These are phyloP conservation scores for Peziza echinospora DNA, from an alignment of 495 filamentous ascomycete species.

Conservation along the genomic window DNA sequence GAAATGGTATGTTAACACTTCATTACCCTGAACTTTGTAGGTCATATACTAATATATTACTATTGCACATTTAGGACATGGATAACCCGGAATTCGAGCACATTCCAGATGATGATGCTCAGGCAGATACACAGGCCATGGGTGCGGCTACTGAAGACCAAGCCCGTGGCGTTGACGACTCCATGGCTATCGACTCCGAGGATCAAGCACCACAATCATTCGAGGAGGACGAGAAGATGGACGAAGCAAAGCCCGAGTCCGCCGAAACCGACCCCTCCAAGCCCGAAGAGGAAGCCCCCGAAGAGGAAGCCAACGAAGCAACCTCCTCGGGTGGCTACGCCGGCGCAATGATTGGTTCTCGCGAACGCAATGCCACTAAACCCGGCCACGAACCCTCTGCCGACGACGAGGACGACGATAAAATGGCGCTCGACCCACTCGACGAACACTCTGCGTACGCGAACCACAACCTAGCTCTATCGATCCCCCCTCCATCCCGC, in stretches of 20 bases:
- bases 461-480: too few species aligned
- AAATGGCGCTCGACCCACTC: neutral
- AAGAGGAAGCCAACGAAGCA: conserved; percentile 27
- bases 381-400: conserved; percentile 39
- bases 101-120: conserved; percentile 55
- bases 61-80: conserved; percentile 23
- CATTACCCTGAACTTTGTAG: neutral
- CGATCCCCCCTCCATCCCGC: conserved; percentile 7
- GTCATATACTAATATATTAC: conserved; percentile 1
- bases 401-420: neutral
- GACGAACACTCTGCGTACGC: conserved; percentile 25
- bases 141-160: conserved; percentile 78
- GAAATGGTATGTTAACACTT: conserved; percentile 14
- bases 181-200: conserved; percentile 53
- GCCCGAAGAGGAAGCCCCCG: conserved; percentile 23
- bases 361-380: conserved; percentile 33
- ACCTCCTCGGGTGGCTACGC: conserved; percentile 15
- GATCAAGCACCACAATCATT: conserved; percentile 31
- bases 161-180: conserved; percentile 56
- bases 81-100: conserved; percentile 68
- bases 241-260: conserved; percentile 27
- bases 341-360: conserved; percentile 21
- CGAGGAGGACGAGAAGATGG: conserved; percentile 33
- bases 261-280: too few species aligned
- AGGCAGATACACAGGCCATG: conserved; percentile 71